phyloP scores from a whole-genome alignment of 768 basidiomycete genomes.

The Lyophyllum atratum region DNA sequence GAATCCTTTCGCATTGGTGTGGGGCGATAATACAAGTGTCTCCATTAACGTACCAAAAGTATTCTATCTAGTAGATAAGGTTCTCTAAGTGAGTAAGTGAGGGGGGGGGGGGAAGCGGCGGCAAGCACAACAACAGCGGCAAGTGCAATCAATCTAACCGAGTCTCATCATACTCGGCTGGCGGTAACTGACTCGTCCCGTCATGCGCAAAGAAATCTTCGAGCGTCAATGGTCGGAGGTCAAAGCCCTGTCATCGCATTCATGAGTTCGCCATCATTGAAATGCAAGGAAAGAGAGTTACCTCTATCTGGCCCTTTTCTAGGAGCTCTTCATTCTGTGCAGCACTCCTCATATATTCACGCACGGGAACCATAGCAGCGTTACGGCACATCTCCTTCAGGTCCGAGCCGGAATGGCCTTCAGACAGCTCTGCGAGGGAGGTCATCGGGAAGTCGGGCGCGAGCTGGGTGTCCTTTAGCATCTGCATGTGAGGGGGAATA shows the following conservation, averaged over 20 bases:
- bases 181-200: slow-evolving; percentile 38
- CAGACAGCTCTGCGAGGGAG: slow-evolving; percentile 65
- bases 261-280: neutral
- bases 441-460: slow-evolving; percentile 62
- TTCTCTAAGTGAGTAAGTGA: slow-evolving; percentile 11
- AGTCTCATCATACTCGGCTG: slow-evolving; percentile 18
- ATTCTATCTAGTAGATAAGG: slow-evolving; percentile 1
- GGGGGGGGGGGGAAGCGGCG: slow-evolving; percentile 1
- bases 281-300: slow-evolving; percentile 17
- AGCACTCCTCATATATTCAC: slow-evolving; percentile 71
- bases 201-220: slow-evolving; percentile 65
- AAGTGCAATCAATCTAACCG: slow-evolving; percentile 21
- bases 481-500: slow-evolving; percentile 42
- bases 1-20: neutral
- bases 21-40: slow-evolving; percentile 11
- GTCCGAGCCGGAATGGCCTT: slow-evolving; percentile 87
- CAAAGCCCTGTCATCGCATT: slow-evolving; percentile 62
- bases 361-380: slow-evolving; percentile 91
- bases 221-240: slow-evolving; percentile 69
- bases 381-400: slow-evolving; percentile 89
- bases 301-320: slow-evolving; percentile 53
- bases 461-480: slow-evolving; percentile 79
- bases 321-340: slow-evolving; percentile 41
- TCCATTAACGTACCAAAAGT: slow-evolving; percentile 11
- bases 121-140: neutral